Percentiles rank a stretch among this genome's conserved stretches.
phyloP scores from a whole-genome alignment of 148 eudicot genomes.

The Camellia granthamiana region DNA sequence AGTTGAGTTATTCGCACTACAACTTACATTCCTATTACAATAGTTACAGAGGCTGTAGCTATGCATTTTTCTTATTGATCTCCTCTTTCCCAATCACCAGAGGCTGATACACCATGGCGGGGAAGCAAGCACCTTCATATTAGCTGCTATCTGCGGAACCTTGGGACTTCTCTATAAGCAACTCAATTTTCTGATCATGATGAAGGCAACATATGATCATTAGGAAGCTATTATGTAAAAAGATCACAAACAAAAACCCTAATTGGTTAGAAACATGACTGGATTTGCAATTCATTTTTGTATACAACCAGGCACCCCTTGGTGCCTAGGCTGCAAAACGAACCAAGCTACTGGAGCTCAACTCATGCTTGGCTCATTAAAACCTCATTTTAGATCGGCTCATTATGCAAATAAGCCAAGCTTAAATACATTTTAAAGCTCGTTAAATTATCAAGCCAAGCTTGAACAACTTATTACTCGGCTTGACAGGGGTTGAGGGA shows the following conservation, averaged over 20 bases:
- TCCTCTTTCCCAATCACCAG: background rate
- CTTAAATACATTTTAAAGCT: too few species aligned
- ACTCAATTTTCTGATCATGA: constrained; percentile 69
- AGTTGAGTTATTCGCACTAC: background rate
- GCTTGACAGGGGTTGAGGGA: too few species aligned
- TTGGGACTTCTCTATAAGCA: constrained; percentile 52
- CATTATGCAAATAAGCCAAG: too few species aligned
- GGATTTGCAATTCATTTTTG: too few species aligned
- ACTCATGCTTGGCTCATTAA: too few species aligned
- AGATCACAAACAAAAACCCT: background rate
- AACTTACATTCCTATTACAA: background rate
- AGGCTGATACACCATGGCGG: background rate
- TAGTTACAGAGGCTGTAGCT: background rate
- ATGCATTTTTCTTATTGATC: background rate
- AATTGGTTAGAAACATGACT: background rate
- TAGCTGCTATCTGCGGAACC: constrained; percentile 19
- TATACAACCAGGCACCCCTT: too few species aligned
- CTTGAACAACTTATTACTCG: too few species aligned
- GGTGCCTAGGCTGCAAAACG: too few species aligned
- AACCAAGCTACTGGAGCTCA: too few species aligned
- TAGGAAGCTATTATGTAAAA: background rate
- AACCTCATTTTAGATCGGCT: too few species aligned
- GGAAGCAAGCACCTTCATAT: background rate
- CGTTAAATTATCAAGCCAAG: too few species aligned
- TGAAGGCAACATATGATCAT: background rate